Base-by-base conservation (phyloP, 139 green algal species). In the Astrephomene gubernaculifera region DNA sequence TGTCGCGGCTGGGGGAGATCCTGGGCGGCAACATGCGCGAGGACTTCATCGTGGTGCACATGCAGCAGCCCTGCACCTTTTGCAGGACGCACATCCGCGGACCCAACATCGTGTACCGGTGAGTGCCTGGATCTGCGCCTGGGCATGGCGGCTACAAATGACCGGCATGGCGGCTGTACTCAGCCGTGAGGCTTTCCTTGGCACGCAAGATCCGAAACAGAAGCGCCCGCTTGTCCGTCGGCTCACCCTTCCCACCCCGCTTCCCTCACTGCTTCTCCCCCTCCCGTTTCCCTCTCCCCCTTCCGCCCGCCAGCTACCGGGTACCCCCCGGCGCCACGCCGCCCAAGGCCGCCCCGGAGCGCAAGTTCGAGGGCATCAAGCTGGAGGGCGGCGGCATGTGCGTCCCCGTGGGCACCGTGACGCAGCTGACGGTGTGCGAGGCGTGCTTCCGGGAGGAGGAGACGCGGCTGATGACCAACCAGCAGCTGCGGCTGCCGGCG, bases 41-140 rank as follows among this genome's bases (percentile, higher is more conserved):
- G 69, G 97, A 99, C 91, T 99, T 99, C 90, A 99, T 99, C 73
- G 95, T 99, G 71, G 97, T 97, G 38, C 96, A 99, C 91, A 87
- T 99, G 78, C 93, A 94, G 69, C 94, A 97, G 87, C 92, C 92
- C 60, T 99, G 97, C 93, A 94, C 89, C 78, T 94, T 96, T 85
- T 99, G 97, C 92, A 86, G 91, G 25, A 71, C 31, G 19, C 89
- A 94, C 76, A 81, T 91, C 53, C 45, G 57, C 19, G 68, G 80
- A 17, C 79, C 67, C 76, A 53, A 60, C 53, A 70, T 43, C 54
- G 45, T 76, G 19, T 81, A 87, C 82, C 83, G 78, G 76, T 86
- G 44, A 29, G 82, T 27, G 21, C 25, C 4, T 33, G 10, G 38
- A 21, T n/a, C n/a, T n/a, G n/a, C n/a, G n/a, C n/a, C n/a, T n/a